Evolutionary conservation across 257 asterid genomes (phyloP).

Genomic region (Eucommia ulmoides): DNA sequence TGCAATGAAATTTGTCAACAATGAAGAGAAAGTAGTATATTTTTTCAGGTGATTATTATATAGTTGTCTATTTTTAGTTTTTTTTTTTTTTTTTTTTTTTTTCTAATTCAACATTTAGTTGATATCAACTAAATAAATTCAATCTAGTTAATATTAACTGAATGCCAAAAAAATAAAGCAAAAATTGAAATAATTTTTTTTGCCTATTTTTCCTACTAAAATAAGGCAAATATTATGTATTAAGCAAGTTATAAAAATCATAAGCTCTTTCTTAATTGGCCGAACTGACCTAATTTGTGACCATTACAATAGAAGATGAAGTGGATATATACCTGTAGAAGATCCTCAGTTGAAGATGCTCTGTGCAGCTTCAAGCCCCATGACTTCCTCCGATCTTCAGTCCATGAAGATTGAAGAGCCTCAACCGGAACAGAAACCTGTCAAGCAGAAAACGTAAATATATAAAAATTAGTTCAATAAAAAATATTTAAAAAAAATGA

Average conservation of each 20-base stretch:
- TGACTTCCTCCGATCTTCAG: constrained; percentile 48
- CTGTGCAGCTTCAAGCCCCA: constrained; percentile 73
- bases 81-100: too few relatives aligned
- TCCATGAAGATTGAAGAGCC: constrained; percentile 78
- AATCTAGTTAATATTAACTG: too few relatives aligned
- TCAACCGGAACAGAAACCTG: constrained; percentile 76
- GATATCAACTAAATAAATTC: neutral
- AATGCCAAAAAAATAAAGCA: neutral
- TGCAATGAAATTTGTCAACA: constrained; percentile 14
- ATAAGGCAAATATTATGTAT: neutral
- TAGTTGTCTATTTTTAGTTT: neutral
- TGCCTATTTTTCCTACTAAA: neutral
- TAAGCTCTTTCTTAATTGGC: too few relatives aligned
- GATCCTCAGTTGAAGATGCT: constrained; percentile 47
- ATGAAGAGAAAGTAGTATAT: neutral
- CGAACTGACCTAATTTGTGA: too few relatives aligned
- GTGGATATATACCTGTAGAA: constrained; percentile 48
- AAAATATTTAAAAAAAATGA: neutral
- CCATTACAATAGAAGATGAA: neutral
- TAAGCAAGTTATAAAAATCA: neutral
- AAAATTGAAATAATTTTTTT: neutral
- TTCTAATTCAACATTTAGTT: too few relatives aligned
- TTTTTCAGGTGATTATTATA: too few relatives aligned
- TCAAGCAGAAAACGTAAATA: neutral
- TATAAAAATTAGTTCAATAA: neutral